These are phyloP conservation scores for Peronospora farinosa DNA, from an alignment of 352 stramenopile genomes.

Conservation along the genomic window DNA sequence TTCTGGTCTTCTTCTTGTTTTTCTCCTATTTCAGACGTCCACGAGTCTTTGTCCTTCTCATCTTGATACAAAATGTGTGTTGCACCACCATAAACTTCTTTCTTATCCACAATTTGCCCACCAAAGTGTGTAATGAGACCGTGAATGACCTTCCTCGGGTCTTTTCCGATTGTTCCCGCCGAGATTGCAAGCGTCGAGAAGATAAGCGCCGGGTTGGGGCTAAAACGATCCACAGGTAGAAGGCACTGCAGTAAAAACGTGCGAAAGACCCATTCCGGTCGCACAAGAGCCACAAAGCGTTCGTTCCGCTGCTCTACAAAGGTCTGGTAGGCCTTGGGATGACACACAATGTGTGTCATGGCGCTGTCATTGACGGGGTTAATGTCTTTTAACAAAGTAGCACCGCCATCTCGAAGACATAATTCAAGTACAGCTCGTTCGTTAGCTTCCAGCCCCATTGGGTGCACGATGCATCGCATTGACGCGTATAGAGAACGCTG, in stretches of 20 bases:
- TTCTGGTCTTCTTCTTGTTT: constrained; percentile 31
- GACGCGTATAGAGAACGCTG: constrained; percentile 39
- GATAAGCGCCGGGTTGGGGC: constrained; percentile 62
- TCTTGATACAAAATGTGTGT: constrained; percentile 72
- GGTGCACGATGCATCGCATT: constrained; percentile 50
- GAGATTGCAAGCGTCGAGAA: constrained; percentile 75
- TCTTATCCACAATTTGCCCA: constrained; percentile 61
- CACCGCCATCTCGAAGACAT: constrained; percentile 60
- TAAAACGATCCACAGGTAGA: constrained; percentile 68
- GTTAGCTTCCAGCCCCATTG: constrained; percentile 33
- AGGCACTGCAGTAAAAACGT: constrained; percentile 57
- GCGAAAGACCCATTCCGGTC: constrained; percentile 76
- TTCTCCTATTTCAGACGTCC: constrained; percentile 15
- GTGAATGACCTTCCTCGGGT: constrained; percentile 74
- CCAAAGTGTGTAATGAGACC: constrained; percentile 77
- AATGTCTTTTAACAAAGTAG: constrained; percentile 33
- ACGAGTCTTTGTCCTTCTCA: constrained; percentile 18
- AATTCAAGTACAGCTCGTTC: constrained; percentile 45
- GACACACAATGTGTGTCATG: constrained; percentile 73
- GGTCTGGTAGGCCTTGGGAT: constrained; percentile 41
- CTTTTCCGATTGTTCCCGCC: constrained; percentile 64
- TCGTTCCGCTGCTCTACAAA: constrained; percentile 49
- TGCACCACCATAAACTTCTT: constrained; percentile 36
- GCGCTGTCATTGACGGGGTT: constrained; percentile 11
- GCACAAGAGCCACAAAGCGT: constrained; percentile 67